These are phyloP conservation scores for Gaillardinia entomophila DNA, from an alignment of 805 yeast genomes.

Conservation along the genomic window DNA sequence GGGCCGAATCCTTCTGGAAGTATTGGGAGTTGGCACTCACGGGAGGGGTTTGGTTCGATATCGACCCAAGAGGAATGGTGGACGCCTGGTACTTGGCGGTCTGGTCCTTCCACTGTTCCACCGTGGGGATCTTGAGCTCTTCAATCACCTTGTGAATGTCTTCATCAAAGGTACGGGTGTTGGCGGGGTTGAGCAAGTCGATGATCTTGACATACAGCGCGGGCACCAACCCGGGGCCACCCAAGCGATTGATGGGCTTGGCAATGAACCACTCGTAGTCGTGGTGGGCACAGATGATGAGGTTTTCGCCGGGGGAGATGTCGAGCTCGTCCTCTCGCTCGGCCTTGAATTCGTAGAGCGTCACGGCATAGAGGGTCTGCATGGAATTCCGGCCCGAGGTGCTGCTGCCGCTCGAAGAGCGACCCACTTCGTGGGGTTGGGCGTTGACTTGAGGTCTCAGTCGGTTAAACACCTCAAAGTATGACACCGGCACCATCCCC, in stretches of 20 bases:
- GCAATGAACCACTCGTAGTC: slow-evolving; percentile 98
- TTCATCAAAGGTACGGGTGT: slow-evolving; percentile 40
- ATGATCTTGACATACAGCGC: slow-evolving; percentile 82
- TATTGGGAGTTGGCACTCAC: slow-evolving; percentile 32
- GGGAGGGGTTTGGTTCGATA: slow-evolving; percentile 25
- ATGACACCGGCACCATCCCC: slow-evolving; percentile 84
- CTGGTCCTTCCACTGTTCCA: slow-evolving; percentile 90
- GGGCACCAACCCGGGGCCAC: slow-evolving; percentile 97
- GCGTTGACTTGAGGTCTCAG: slow-evolving; percentile 30
- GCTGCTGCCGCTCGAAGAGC: slow-evolving; percentile 11
- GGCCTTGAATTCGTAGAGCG: slow-evolving; percentile 81
- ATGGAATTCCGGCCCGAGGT: slow-evolving; percentile 17
- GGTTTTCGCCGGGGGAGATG: slow-evolving; percentile 78
- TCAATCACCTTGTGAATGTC: slow-evolving; percentile 48
- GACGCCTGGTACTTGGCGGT: slow-evolving; percentile 92
- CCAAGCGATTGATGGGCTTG: slow-evolving; percentile 88
- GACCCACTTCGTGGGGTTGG: slow-evolving; percentile 7
- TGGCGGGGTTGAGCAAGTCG: slow-evolving; percentile 49
- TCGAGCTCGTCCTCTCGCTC: slow-evolving; percentile 80
- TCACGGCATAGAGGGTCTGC: slow-evolving; percentile 72
- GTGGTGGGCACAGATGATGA: slow-evolving; percentile 93
- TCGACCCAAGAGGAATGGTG: slow-evolving; percentile 64
- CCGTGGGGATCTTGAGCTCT: slow-evolving; percentile 75
- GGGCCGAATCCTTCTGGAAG: slow-evolving; percentile 19
- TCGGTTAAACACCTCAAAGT: slow-evolving; percentile 73